A percentile compares a stretch with the other conserved stretches of the same genome.
phyloP scores from a whole-genome alignment of 2,329 filamentous ascomycete species.

The Stagonosporopsis rhizophila region DNA sequence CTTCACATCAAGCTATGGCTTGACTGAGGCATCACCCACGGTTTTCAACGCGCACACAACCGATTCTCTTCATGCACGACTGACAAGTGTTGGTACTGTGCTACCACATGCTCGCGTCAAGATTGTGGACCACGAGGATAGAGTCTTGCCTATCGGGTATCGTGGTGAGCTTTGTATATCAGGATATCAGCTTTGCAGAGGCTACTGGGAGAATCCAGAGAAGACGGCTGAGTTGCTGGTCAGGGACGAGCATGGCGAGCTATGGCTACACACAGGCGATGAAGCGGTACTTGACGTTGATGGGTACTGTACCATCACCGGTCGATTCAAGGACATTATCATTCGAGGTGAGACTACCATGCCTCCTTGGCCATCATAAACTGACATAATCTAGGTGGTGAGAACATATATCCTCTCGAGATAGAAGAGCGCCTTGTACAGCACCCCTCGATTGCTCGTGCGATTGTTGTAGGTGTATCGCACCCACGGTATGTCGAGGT shows the following conservation, averaged over 20 bases:
- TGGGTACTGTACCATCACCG: constrained; percentile 74
- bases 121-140: constrained; percentile 73
- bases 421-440: constrained; percentile 75
- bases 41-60: constrained; percentile 82
- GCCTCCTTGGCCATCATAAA: not conserved
- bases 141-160: constrained; percentile 70
- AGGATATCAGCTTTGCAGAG: constrained; percentile 75
- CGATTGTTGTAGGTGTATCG: constrained; percentile 73
- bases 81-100: constrained; percentile 77
- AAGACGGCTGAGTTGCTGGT: constrained; percentile 77
- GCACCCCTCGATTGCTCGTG: constrained; percentile 68
- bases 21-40: constrained; percentile 80
- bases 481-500: constrained; percentile 77
- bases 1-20: constrained; percentile 64
- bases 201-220: constrained; percentile 71
- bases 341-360: constrained; percentile 63
- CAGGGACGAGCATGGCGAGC: constrained; percentile 65
- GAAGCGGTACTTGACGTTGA: constrained; percentile 50
- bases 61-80: constrained; percentile 69
- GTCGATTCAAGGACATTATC: constrained; percentile 80
- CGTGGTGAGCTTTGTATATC: constrained; percentile 79
- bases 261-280: constrained; percentile 51
- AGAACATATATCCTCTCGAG: constrained; percentile 68
- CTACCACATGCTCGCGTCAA: constrained; percentile 78
- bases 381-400: constrained; percentile 39